A percentile compares a stretch with the other conserved stretches of the same genome.
Evolutionary conservation across 495 filamentous ascomycete genomes (phyloP).

Genomic region (Tuber magnatum): DNA sequence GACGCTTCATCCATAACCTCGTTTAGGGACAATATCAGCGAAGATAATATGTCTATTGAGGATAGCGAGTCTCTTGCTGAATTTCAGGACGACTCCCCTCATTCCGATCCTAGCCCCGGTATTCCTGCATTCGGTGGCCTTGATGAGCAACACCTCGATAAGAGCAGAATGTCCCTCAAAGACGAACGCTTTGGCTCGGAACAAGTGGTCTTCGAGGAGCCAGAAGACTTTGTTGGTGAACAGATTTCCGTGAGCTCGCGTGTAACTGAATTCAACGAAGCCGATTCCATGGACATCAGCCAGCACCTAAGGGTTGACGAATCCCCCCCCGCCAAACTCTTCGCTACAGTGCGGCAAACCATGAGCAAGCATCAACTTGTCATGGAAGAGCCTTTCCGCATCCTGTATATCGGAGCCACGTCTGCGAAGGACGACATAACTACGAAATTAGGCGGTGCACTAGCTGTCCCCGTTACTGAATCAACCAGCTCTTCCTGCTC

Average conservation of each 20-base stretch:
- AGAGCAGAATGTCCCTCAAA: conserved; percentile 34
- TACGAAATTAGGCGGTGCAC: conserved; percentile 64
- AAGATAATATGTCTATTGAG: conserved; percentile 21
- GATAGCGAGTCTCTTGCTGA: conserved; percentile 38
- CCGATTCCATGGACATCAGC: conserved; percentile 49
- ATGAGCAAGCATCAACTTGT: conserved; percentile 60
- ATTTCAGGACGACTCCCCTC: conserved; percentile 25
- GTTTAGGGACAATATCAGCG: conserved; percentile 35
- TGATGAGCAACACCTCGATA: conserved; percentile 39
- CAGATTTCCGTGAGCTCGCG: conserved; percentile 60
- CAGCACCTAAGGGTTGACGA: conserved; percentile 36
- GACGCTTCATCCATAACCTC: conserved; percentile 40
- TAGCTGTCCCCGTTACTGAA: conserved; percentile 49
- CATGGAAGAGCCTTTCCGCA: conserved; percentile 58
- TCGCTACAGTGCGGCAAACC: conserved; percentile 60
- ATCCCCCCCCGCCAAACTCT: conserved; percentile 41
- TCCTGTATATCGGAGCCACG: conserved; percentile 61
- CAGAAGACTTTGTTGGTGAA: conserved; percentile 48
- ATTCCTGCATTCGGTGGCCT: conserved; percentile 40
- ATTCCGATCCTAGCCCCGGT: conserved; percentile 37
- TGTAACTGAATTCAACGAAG: conserved; percentile 52
- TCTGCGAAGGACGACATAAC: conserved; percentile 61
- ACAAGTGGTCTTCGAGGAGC: conserved; percentile 57
- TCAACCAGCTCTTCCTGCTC: conserved; percentile 45
- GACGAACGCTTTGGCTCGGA: conserved; percentile 25